A percentile compares a stretch with the other conserved stretches of the same genome.
Evolutionary conservation across 164 flowering plant species (phyloP).

Genomic region (Litsea cubeba): DNA sequence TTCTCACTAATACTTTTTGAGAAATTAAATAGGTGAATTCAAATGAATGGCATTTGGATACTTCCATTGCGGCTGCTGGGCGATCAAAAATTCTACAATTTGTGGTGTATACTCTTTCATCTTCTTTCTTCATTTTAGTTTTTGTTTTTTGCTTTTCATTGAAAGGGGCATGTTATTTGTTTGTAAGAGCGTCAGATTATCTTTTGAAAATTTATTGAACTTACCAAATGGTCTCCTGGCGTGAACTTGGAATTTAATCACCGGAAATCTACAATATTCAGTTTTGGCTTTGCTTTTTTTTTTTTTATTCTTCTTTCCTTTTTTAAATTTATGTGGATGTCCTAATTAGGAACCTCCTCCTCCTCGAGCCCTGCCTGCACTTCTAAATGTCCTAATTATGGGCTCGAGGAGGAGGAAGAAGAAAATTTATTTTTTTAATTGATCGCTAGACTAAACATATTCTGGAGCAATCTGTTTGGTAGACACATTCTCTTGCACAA

Average conservation of each 20-base stretch:
- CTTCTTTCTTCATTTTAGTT: neutral
- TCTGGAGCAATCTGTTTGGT: too few species aligned
- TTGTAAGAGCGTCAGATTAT: neutral
- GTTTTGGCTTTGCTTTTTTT: too few species aligned
- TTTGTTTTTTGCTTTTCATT: neutral
- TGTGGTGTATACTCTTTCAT: constrained; percentile 79
- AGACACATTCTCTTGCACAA: too few species aligned
- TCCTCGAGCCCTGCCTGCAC: too few species aligned
- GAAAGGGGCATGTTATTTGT: neutral
- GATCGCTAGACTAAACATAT: too few species aligned
- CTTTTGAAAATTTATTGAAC: neutral
- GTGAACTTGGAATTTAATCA: neutral
- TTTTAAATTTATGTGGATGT: too few species aligned
- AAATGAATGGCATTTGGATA: constrained; percentile 99
- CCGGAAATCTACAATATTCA: too few species aligned
- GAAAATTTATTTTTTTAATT: too few species aligned
- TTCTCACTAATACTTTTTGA: constrained; percentile 4
- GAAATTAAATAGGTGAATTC: constrained; percentile 69
- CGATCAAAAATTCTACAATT: constrained; percentile 86
- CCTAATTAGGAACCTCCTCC: too few species aligned
- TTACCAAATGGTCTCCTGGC: neutral
- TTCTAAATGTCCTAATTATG: too few species aligned
- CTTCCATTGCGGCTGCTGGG: constrained; percentile 91
- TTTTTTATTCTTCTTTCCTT: too few species aligned
- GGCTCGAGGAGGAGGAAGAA: too few species aligned